Evolutionary conservation across 176 grass and related monocot species (phyloP), one percentile per base, ranked within the genome.

Genomic region (Phragmites australis): DNA sequence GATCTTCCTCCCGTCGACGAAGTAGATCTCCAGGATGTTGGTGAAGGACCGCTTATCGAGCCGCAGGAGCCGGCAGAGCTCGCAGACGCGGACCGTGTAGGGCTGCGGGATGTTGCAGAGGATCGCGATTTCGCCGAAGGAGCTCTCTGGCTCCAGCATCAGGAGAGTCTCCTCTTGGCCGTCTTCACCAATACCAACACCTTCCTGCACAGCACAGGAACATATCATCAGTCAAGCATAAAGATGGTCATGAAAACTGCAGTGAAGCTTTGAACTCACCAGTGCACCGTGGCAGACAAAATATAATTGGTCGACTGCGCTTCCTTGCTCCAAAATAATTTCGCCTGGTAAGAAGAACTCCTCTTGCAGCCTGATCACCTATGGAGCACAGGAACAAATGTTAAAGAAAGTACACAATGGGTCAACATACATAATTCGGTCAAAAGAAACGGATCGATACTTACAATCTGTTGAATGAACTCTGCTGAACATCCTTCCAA

Each of bases 401-500:
- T 59, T 7, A 18, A n/a, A 30, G 2, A 61, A 77, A 65, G 13
- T 74, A 78, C 15, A 39, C 1, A 61, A 27, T 46, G 6, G 14
- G 53, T 55, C 18, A 41, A 29, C 18, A 5, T 34, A 53, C 41
- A 66, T 40, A 25, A 21, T 68, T 80, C 30, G 32, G 15, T 15
- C 2, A 26, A 23, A 81, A 81, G 3, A 9, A 78, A 40, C 2
- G 39, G 6, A 27, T 43, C 5, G n/a, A 16, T 27, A 56, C 90
- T 88, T 91, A 99, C 97, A 73, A 99, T 99, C 82, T 99, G 97
- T 66, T 99, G 90, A 86, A 91, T 93, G 87, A 99, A 99, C 85
- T 99, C 97, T 47, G 86, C 50, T 82, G 97, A 99, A 18, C 97
- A 99, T 50, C 88, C 97, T 76, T 88, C 91, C 65, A 99, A 96